Percentiles rank a stretch among this genome's conserved stretches.
Conservation (phyloP, 2,329 filamentous ascomycete genomes). For the Monilinia fructicola region DNA sequence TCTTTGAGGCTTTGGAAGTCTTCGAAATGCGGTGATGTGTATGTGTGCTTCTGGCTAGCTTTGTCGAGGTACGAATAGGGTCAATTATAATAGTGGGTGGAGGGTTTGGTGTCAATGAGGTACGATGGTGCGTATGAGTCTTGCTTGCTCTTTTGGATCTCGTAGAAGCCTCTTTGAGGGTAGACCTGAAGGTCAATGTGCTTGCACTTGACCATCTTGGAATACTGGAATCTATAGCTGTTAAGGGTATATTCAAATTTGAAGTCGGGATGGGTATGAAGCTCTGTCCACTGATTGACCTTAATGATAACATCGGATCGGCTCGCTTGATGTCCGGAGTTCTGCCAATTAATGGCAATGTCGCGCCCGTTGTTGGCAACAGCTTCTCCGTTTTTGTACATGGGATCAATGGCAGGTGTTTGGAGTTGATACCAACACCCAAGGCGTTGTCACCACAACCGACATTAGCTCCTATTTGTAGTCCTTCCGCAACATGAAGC, state of each 20-base stretch:
- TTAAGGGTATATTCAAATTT: not conserved
- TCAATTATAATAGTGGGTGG: constrained; percentile 9
- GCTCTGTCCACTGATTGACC: not conserved
- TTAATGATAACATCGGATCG: not conserved
- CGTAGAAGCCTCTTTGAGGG: not conserved
- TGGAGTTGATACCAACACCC: not conserved
- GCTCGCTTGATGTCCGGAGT: not conserved
- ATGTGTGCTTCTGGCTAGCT: not conserved
- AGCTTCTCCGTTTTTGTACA: not conserved
- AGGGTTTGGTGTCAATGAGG: not conserved
- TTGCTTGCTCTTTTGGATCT: not conserved
- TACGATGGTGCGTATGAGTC: constrained; percentile 1
- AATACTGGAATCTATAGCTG: not conserved
- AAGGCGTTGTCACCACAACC: not conserved
- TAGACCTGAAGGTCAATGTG: not conserved
- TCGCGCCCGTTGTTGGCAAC: not conserved
- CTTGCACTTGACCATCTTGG: not conserved
- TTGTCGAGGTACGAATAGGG: not conserved
- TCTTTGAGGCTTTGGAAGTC: not conserved
- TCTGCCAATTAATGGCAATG: not conserved
- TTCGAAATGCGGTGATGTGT: not conserved
- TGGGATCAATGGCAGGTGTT: not conserved
- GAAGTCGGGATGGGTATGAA: not conserved
- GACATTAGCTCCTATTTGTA: not conserved
- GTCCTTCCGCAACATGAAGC: not conserved